Evolutionary conservation across 495 filamentous ascomycete genomes (phyloP), one percentile per base, ranked within the genome.

Genomic region (Bombardia bombarda): DNA sequence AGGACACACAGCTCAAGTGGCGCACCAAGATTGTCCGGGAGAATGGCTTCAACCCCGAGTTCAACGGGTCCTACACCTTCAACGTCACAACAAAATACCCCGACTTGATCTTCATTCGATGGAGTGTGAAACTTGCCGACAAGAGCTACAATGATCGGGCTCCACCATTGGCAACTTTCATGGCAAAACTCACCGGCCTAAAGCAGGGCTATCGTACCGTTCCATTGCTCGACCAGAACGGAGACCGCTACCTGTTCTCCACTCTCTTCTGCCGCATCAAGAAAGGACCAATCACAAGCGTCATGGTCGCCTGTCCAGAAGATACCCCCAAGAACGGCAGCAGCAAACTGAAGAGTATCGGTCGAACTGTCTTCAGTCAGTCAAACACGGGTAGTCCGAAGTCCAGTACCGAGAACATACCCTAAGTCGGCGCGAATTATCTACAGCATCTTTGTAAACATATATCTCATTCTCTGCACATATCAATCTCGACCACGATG

Each of bases 151-250:
- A 69, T 57, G 82, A 82, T 50, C 71, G 75, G 50, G 67, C 68
- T 40, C 65, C 72, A n/a, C 77, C 81, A 13, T 61, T 96, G 32
- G 92, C 88, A 3, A 89, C 80, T 6, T 97, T 87, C 61, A 96
- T 87, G 2, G 92, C 86, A 31, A 97, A 96, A 65, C 79, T 98
- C 32, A 83, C 69, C 66, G 88, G 79, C 47, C 72, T 98, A 20
- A 87, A 90, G 52, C 81, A 94, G 61, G 92, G 92, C n/a, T 98
- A 93, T 55, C 90, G 90, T 38, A 93, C 95, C 50, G 73, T 98
- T 30, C 92, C 90, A n/a, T 72, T 98, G n/a, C 82, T 82, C 53
- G 86, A 95, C 61, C 72, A 75, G 33, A 84, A 86, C 43, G 92
- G 90, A 40, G 88, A 96, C 42, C 86, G 86, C 47, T 96, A 88